Base-by-base conservation (phyloP, 2,329 filamentous ascomycete species). In the Cytospora mali region DNA sequence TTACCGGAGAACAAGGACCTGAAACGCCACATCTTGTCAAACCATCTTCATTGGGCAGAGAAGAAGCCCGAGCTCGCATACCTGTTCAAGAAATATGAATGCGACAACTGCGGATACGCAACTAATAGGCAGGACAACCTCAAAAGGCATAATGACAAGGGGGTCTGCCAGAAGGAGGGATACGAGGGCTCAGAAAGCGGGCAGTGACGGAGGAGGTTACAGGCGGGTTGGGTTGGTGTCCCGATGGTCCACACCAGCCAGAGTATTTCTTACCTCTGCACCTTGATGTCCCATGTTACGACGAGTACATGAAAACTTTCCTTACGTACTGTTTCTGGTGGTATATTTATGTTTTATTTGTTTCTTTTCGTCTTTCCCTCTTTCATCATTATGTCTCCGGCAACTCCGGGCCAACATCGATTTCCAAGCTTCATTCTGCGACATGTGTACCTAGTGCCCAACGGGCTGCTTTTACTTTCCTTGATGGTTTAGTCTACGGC, bases 31-130 rank as follows among this genome's bases (percentile, higher is more conserved):
- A 58, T 64, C 4, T 39, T 28, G 14, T 51, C 21, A 1, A 6
- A 62, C 18, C 62, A 64, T 35, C 10, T 10, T 3, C 0, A 6
- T 0, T 58, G 50, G 49, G 54, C 58, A 11, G n/a, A 5, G 14
- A 51, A 62, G 7, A 13, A 62, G n/a, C 62, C 62, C 18, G 21
- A 58, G 1, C 31, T 58, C 16, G 49, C 58, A 16, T n/a, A 51
- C 21, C 39, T 64, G 14, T 54, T 53, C 6, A 14, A 6, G 0
- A 49, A 27, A 18, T 18, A 46, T 18, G 39, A 14, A 7, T 64
- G 62, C 27, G 6, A 46, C 4, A 1, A 29, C 13, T 64, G 62
- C 23, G 50, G 27, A 3, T 48, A 62, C 5, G 31, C 9, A 4
- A 11, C 29, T 16, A 9, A 62, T 21, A 54, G 62, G 6, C 9